A percentile compares a stretch with the other conserved stretches of the same genome.
These are phyloP conservation scores for Biscogniauxia mediterranea DNA, from an alignment of 2,329 filamentous ascomycete genomes.

Conservation along the genomic window DNA sequence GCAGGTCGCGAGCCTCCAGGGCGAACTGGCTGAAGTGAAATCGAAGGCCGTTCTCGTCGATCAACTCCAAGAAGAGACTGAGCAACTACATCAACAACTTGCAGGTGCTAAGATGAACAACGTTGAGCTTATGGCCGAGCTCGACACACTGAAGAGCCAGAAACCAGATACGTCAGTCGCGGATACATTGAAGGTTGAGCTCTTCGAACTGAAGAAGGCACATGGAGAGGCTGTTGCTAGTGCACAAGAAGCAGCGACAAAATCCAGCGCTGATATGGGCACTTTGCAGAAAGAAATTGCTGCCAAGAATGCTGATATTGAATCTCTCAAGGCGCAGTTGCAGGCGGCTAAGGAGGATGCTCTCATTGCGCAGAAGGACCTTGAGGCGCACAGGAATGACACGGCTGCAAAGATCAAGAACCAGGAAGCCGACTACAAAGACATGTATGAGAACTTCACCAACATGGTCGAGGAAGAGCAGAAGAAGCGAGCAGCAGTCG, in stretches of 20 bases:
- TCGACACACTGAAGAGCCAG: constrained; percentile 56
- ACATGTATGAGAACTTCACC: constrained; percentile 62
- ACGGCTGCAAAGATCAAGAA: constrained; percentile 53
- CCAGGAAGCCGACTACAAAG: constrained; percentile 58
- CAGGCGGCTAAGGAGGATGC: constrained; percentile 36
- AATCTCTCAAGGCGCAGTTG: constrained; percentile 43
- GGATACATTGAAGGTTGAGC: constrained; percentile 51
- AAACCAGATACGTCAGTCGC: constrained; percentile 55
- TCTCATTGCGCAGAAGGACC: constrained; percentile 47
- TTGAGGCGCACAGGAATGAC: constrained; percentile 51
- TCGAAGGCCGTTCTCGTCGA: constrained; percentile 37
- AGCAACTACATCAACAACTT: constrained; percentile 51
- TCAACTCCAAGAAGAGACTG: constrained; percentile 47
- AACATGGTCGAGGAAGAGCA: constrained; percentile 59
- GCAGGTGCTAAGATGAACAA: constrained; percentile 60
- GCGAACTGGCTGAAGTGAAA: constrained; percentile 36
- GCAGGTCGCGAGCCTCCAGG: constrained; percentile 31
- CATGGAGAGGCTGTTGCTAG: constrained; percentile 44
- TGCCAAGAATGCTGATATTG: constrained; percentile 31
- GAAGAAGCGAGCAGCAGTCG: constrained; percentile 32
- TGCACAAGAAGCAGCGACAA: constrained; percentile 34
- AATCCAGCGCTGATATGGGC: constrained; percentile 29
- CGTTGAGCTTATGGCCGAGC: constrained; percentile 57
- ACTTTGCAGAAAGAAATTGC: constrained; percentile 31
- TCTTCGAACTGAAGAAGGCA: constrained; percentile 47